phyloP scores from a whole-genome alignment of 768 basidiomycete genomes.

The Xerocomus potaroensis region DNA sequence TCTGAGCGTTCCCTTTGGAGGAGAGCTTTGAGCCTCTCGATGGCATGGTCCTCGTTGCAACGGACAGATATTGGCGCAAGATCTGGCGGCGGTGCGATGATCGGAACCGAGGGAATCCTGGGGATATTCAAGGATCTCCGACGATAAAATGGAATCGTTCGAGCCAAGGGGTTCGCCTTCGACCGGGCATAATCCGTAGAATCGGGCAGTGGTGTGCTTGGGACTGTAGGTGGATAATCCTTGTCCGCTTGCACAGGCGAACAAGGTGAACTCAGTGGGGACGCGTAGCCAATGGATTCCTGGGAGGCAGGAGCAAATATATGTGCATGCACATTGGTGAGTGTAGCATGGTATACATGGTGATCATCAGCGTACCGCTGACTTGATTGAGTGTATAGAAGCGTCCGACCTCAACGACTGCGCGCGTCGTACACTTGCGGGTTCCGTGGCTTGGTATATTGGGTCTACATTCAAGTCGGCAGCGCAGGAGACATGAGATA shows the following conservation, averaged over 20 bases:
- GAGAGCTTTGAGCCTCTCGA: constrained; percentile 38
- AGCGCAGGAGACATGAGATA: background rate
- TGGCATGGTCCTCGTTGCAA: constrained; percentile 40
- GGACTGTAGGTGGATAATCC: constrained; percentile 20
- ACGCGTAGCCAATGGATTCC: constrained; percentile 7
- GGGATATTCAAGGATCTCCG: background rate
- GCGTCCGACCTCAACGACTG: constrained; percentile 34
- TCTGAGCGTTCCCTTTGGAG: constrained; percentile 39
- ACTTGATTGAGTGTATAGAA: constrained; percentile 9
- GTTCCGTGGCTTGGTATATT: constrained; percentile 25
- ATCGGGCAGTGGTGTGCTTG: constrained; percentile 24
- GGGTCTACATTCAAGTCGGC: background rate
- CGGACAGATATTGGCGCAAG: constrained; percentile 19
- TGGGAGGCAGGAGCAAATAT: constrained; percentile 6
- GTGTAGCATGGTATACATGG: background rate
- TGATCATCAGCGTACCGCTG: constrained; percentile 5
- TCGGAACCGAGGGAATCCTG: constrained; percentile 36
- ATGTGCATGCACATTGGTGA: constrained; percentile 5
- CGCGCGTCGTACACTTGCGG: constrained; percentile 41
- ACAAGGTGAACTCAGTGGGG: constrained; percentile 5
- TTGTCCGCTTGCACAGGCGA: background rate
- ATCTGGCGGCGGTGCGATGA: constrained; percentile 50
- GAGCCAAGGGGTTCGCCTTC: constrained; percentile 20
- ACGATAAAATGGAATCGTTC: constrained; percentile 15
- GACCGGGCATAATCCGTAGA: constrained; percentile 21